Base-by-base conservation (phyloP, 139 green algal genomes). In the Tetradesmus lagerheimii region DNA sequence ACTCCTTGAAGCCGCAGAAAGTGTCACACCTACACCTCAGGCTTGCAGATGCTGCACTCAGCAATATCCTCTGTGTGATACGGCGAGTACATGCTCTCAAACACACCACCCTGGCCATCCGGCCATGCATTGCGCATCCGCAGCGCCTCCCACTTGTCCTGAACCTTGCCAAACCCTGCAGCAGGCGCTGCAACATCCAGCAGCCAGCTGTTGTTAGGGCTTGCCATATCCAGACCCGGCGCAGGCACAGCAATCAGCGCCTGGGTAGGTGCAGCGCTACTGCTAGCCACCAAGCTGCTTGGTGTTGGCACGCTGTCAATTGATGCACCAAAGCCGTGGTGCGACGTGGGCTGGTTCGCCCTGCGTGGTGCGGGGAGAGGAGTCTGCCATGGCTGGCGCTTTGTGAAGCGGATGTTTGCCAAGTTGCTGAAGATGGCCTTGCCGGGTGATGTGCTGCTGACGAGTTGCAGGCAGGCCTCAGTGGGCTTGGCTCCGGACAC, bases 21-120 rank as follows among this genome's bases (percentile, higher is more conserved):
- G 47, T 62, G 47, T 20, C 1, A 62, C 8, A 50, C 20, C 8
- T n/a, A 71, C 57, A 71, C 57, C 57, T 71, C 57, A 31, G 57
- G 57, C 23, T n/a, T 71, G 25, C 57, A 71, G 23, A 71, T 71
- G 57, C 57, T 71, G 57, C 57, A 71, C 57, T 71, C 57, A 0
- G 4, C 23, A 71, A 71, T 71, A 23, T 71, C 57, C 57, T 71
- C 57, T 8, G 57, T 71, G 23, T 71, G 4, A 23, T 71, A 71
- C 57, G 57, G 57, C 57, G 57, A 71, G 57, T 71, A 71, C 57
- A 71, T 71, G 57, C 57, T 71, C 57, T 71, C 57, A 71, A 71
- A 71, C 4, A 71, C 57, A 71, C 20, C 23, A n/a, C 57, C 57
- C 57, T 71, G 57, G 20, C 57, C 57, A 71, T 71, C 57, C n/a